Evolutionary conservation across 2,329 filamentous ascomycete genomes (phyloP).

Genomic region (Clonostachys rhizophaga): DNA sequence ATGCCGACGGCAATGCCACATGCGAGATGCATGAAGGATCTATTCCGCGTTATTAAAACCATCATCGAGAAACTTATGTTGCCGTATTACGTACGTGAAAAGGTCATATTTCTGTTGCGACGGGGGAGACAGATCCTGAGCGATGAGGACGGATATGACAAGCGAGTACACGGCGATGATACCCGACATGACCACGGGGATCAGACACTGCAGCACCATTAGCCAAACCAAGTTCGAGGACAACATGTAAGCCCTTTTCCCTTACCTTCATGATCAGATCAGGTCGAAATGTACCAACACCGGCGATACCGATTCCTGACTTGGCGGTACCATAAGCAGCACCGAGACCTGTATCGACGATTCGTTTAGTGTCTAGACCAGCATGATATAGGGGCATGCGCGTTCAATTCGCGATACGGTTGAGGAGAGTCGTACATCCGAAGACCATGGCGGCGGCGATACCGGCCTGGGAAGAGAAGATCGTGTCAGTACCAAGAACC

Average conservation of each 20-base stretch:
- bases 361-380: constrained; percentile 3
- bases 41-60: constrained; percentile 20
- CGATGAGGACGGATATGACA: constrained; percentile 94
- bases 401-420: constrained; percentile 11
- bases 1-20: constrained; percentile 88
- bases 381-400: constrained; percentile 5
- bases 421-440: constrained; percentile 55
- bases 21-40: constrained; percentile 89
- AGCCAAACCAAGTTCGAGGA: constrained; percentile 1
- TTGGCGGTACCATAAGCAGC: constrained; percentile 87
- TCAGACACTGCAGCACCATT: constrained; percentile 58
- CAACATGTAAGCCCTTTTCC: not conserved
- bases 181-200: constrained; percentile 96
- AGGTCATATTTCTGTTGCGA: constrained; percentile 67
- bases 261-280: constrained; percentile 87
- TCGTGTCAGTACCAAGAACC: not conserved
- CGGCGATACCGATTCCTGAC: constrained; percentile 82
- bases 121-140: constrained; percentile 77
- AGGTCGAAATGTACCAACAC: constrained; percentile 78
- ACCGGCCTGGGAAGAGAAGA: constrained; percentile 50
- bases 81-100: constrained; percentile 60
- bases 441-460: constrained; percentile 82
- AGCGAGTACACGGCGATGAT: constrained; percentile 98
- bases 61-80: not conserved
- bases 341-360: constrained; percentile 46